Evolutionary conservation across 176 grass and related monocot species (phyloP), one percentile per base, ranked within the genome.

Genomic region (Alloteropsis semialata): DNA sequence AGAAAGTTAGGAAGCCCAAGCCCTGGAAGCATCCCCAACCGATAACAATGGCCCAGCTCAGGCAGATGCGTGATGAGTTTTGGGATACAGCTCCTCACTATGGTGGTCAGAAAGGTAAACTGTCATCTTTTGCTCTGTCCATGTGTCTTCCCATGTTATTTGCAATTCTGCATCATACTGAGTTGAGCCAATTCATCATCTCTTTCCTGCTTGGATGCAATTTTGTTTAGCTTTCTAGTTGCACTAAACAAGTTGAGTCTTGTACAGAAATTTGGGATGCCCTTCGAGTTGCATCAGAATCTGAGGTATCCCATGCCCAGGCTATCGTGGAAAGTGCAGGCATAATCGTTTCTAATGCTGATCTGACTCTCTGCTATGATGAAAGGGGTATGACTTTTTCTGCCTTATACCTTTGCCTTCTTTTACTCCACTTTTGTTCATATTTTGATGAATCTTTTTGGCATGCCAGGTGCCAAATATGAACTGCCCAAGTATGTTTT

Each of bases 401-500:
- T 8, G 16, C 49, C 53, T 79, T 5, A 29, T 21, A 66, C 3
- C 21, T 37, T 58, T 22, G 7, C 39, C 14, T 72, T 22, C 6
- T 72, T 10, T 39, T 48, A 77, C n/a, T 63, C 10, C 59, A 50
- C 12, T 8, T 46, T 1, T 56, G 4, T 46, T 64, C 39, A 65
- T 61, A 38, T 73, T 29, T 43, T 32, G 44, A 32, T 4, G 69
- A 4, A 1, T 46, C 25, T 44, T 28, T 69, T 77, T 81, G 72
- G 82, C 29, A 72, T 84, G 71, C 36, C 89, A 94, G 92, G 89
- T 85, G 89, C 92, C 16, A 94, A 94, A 45, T 94, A 94, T 89
- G 92, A 94, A 89, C 77, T 94, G 38, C 92, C 92, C n/a, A 94
- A 89, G 77, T 94, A 91, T 79, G 86, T 89, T 79, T 84, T 94